phyloP scores from a whole-genome alignment of 345 rosid species.

The Barbarea vulgaris region DNA sequence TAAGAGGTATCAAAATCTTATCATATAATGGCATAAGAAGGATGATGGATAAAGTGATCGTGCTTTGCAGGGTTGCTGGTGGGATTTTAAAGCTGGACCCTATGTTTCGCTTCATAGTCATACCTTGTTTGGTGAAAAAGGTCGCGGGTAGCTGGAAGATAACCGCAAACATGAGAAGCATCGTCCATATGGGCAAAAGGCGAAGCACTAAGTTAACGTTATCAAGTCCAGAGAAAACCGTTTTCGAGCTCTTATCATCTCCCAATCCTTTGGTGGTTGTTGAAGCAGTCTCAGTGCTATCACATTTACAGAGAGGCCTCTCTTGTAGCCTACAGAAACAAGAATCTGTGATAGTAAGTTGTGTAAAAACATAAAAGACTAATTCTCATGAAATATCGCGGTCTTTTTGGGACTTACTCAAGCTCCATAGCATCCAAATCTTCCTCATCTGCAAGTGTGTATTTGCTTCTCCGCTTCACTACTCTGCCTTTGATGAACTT shows the following conservation, averaged over 20 bases:
- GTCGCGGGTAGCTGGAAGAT: conserved; percentile 90
- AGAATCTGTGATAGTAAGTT: background rate
- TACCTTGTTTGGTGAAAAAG: conserved; percentile 92
- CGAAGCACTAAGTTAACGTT: conserved; percentile 60
- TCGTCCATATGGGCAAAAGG: conserved; percentile 87
- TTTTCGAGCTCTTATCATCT: conserved; percentile 31
- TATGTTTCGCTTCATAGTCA: conserved; percentile 71
- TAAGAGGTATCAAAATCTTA: conserved; percentile 57
- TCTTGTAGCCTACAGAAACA: conserved; percentile 64
- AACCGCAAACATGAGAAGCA: conserved; percentile 88
- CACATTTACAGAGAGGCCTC: conserved; percentile 66
- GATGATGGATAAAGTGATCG: conserved; percentile 80
- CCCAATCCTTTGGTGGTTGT: conserved; percentile 23
- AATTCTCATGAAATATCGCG: background rate
- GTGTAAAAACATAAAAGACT: background rate
- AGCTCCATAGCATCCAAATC: conserved; percentile 58
- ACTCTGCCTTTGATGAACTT: conserved; percentile 47
- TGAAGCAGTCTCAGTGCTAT: conserved; percentile 15
- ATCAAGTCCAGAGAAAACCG: conserved; percentile 32
- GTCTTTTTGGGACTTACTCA: conserved; percentile 60
- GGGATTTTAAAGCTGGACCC: conserved; percentile 79
- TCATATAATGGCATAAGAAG: conserved; percentile 90
- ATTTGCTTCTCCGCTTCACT: conserved; percentile 36
- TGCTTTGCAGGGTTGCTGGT: conserved; percentile 86
- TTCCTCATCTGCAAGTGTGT: conserved; percentile 46